Percentiles rank a stretch among this genome's conserved stretches.
Conservation (phyloP, 768 basidiomycete species). For the Phlegmacium glaucopus region DNA sequence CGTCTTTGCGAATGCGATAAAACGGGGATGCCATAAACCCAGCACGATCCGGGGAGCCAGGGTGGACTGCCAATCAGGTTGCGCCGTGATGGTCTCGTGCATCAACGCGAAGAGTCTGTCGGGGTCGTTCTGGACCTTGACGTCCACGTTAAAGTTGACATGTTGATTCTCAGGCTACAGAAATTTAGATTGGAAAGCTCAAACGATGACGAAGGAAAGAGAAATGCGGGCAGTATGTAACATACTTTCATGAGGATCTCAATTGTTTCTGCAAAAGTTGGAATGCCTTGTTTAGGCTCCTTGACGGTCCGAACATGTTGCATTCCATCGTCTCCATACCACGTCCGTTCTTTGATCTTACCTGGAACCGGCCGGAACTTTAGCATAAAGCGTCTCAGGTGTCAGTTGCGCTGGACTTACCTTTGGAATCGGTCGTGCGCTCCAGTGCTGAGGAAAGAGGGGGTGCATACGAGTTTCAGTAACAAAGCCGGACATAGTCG, state of each 20-base stretch:
- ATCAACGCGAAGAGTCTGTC: constrained; percentile 80
- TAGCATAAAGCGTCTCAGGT: constrained; percentile 3
- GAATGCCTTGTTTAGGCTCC: constrained; percentile 81
- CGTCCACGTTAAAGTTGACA: constrained; percentile 84
- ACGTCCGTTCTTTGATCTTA: constrained; percentile 64
- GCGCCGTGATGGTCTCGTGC: constrained; percentile 58
- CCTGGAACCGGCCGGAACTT: constrained; percentile 36
- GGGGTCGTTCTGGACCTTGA: constrained; percentile 92
- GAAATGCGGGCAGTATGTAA: constrained; percentile 16
- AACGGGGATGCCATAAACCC: constrained; percentile 90
- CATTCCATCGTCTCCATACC: constrained; percentile 71
- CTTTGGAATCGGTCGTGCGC: constrained; percentile 79
- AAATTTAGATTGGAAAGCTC: background rate
- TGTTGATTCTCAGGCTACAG: constrained; percentile 69
- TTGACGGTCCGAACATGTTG: constrained; percentile 78
- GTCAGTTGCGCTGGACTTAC: constrained; percentile 26
- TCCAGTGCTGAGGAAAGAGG: constrained; percentile 52
- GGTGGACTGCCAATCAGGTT: constrained; percentile 67
- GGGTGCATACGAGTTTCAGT: constrained; percentile 13
- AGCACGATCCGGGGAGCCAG: constrained; percentile 81
- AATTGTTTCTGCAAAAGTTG: constrained; percentile 86
- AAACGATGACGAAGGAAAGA: background rate
- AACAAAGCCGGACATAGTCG: constrained; percentile 10
- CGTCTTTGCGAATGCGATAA: constrained; percentile 71
- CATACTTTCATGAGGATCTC: constrained; percentile 71